Evolutionary conservation across 441 rosid genomes (phyloP).

Genomic region (Corymbia calophylla): DNA sequence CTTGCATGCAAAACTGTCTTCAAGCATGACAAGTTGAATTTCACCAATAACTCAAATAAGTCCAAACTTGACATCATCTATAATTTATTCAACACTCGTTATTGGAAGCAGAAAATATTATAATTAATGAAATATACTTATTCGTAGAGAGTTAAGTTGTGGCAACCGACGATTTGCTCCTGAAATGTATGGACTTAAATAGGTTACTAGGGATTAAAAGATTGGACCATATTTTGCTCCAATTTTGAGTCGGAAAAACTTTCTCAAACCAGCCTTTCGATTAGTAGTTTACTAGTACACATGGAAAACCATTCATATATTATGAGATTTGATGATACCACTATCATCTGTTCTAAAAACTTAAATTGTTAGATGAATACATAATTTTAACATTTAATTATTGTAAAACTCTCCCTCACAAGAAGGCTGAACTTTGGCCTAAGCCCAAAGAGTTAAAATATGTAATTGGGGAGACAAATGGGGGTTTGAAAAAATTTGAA

Average conservation of each 20-base stretch:
- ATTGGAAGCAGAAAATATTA: background rate
- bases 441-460: background rate
- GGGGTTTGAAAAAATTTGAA: background rate
- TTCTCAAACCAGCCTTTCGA: background rate
- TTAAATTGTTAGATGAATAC: background rate
- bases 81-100: background rate
- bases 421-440: background rate
- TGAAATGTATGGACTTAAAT: background rate
- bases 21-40: background rate
- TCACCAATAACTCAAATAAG: background rate
- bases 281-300: background rate
- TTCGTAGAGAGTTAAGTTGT: background rate
- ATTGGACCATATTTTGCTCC: background rate
- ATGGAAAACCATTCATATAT: background rate
- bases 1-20: background rate
- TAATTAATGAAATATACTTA: background rate
- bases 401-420: background rate
- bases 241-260: background rate
- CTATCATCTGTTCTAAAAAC: fast-evolving
- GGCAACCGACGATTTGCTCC: background rate
- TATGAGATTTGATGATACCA: background rate
- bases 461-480: background rate
- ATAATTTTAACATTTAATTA: background rate
- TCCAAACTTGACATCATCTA: background rate
- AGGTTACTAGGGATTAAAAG: background rate